phyloP scores from a whole-genome alignment of 2,329 filamentous ascomycete species.

The Neonectria neomacrospora region DNA sequence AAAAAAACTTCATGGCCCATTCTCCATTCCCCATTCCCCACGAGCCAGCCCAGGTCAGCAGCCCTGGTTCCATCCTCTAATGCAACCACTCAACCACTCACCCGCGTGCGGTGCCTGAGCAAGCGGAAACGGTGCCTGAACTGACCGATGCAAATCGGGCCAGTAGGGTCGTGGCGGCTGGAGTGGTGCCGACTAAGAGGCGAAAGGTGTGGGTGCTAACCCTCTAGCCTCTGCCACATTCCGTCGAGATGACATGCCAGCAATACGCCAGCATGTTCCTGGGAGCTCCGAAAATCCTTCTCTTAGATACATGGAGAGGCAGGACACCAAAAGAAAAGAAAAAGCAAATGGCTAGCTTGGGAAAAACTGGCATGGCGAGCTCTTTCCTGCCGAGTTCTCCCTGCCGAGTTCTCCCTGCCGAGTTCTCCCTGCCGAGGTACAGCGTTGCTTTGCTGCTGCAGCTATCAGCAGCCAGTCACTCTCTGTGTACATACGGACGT shows the following conservation, averaged over 20 bases:
- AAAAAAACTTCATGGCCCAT: conserved; percentile 19
- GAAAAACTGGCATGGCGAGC: not conserved
- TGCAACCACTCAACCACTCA: conserved; percentile 28
- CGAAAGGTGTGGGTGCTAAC: conserved; percentile 16
- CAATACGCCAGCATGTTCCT: conserved; percentile 22
- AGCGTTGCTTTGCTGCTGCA: not conserved
- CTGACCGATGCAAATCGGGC: conserved; percentile 26
- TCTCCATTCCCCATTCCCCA: conserved; percentile 5
- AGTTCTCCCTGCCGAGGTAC: not conserved
- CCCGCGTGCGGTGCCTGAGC: conserved; percentile 26
- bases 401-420: too few species aligned
- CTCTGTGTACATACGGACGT: not conserved
- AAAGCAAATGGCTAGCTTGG: conserved; percentile 10
- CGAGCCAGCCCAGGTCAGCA: not conserved
- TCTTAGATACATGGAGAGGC: conserved; percentile 21
- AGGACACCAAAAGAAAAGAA: conserved; percentile 12
- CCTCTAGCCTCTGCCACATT: conserved; percentile 7
- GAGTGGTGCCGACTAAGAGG: conserved; percentile 6
- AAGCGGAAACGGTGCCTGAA: conserved; percentile 23
- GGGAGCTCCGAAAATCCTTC: conserved; percentile 16
- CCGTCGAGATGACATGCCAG: conserved; percentile 4
- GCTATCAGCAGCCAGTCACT: not conserved
- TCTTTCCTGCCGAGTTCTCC: not conserved
- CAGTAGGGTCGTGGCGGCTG: conserved; percentile 18
- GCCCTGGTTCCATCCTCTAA: conserved; percentile 10